These are phyloP conservation scores for Mortierella alpina DNA, from an alignment of 192 early-diverging fungal species.

Conservation along the genomic window DNA sequence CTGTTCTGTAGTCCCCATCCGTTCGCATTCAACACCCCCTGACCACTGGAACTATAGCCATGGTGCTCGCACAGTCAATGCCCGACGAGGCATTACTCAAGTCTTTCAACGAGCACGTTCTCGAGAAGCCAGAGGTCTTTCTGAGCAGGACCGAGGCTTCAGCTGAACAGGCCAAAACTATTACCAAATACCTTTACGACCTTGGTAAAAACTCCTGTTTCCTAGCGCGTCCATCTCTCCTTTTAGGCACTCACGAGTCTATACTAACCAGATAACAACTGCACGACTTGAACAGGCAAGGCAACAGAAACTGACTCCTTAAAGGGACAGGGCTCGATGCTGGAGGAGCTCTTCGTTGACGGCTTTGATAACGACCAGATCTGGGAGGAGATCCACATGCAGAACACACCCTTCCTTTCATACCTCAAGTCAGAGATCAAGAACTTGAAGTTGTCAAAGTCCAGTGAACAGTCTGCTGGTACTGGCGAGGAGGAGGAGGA, in stretches of 20 bases:
- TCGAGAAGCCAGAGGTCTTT: slow-evolving; percentile 67
- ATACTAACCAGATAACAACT: neutral
- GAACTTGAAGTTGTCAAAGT: slow-evolving; percentile 59
- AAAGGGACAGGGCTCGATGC: slow-evolving; percentile 54
- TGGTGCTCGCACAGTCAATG: slow-evolving; percentile 21
- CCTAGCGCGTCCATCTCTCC: neutral
- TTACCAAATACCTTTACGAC: slow-evolving; percentile 66
- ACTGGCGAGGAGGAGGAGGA: slow-evolving; percentile 50
- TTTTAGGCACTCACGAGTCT: neutral
- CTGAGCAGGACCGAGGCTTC: slow-evolving; percentile 48
- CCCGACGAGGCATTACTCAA: slow-evolving; percentile 43
- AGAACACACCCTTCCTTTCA: slow-evolving; percentile 83
- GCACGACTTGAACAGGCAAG: slow-evolving; percentile 47
- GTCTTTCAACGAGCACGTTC: slow-evolving; percentile 45
- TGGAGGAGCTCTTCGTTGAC: slow-evolving; percentile 72
- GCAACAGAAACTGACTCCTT: slow-evolving; percentile 59
- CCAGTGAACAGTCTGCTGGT: neutral
- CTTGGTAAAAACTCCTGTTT: slow-evolving; percentile 45
- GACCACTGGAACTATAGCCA: neutral
- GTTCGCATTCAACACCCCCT: neutral
- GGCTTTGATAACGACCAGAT: slow-evolving; percentile 88
- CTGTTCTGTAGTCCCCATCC: neutral
- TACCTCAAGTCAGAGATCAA: slow-evolving; percentile 64
- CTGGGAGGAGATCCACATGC: slow-evolving; percentile 93
- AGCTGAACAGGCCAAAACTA: slow-evolving; percentile 52